Base-by-base conservation (phyloP, 345 rosid species). In the Eucalyptus regnans region DNA sequence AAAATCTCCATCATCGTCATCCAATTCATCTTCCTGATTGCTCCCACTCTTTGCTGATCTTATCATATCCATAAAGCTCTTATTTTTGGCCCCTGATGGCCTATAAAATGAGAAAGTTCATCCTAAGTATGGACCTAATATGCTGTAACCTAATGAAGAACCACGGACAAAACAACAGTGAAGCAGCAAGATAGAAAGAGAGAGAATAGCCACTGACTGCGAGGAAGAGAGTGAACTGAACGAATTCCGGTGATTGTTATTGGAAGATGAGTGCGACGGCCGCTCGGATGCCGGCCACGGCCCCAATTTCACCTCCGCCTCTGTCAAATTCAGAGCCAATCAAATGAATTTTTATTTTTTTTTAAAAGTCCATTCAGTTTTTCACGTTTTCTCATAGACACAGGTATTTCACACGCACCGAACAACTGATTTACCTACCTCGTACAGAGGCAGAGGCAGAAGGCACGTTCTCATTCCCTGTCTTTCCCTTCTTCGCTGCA, bases 1-100 rank as follows among this genome's bases (percentile, higher is more conserved):
- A 62, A 94, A 93, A 90, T 94, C 96, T 33, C 93, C 95, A n/a
- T 95, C 99, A 33, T 94, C 99, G 23, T 96, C 99, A 6, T 95
- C 97, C 86, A 95, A 89, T 86, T 96, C 96, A 58, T 95, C 97
- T 20, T 95, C 96, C 86, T 89, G 95, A 18, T 93, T 89, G 86
- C 93, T 86, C 5, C 85, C 83, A 50, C 93, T 94, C 91, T 96
- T 95, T 4, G 98, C 98, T 50, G 96, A 95, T 89, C 94, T 94
- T 89, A 98, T 95, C 98, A 98, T 96, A 56, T 96, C 98, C 92
- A 98, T 93, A 91, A 98, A 98, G 94, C 99, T 97, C 88, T 94
- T 96, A 92, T 92, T 92, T 91, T 93, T 97, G 71, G 91, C 89
- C 88, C 94, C 95, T 62, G 93, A 90, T 71, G 94, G 92, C 92